Evolutionary conservation across 352 stramenopile genomes (phyloP), one percentile per base, ranked within the genome.

Genomic region (Phytophthora cactorum): DNA sequence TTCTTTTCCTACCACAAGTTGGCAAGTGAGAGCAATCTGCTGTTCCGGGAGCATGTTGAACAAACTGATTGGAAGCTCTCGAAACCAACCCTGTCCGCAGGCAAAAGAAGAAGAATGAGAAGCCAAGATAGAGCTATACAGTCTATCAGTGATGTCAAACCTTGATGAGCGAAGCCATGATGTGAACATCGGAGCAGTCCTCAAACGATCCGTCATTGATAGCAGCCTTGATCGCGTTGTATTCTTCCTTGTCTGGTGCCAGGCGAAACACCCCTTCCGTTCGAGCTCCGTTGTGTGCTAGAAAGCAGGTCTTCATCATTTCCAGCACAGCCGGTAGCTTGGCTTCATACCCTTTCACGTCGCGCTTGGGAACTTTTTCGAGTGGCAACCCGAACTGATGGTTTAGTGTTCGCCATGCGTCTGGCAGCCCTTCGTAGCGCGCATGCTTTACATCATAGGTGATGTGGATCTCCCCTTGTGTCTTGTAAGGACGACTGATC

Each of bases 91-190:
- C 83, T 91, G 53, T 6, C 12, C 1, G 36, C 3, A 22, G 22
- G 22, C 22, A 45, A 12, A 2, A 46, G 52, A 32, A 46, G n/a
- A 57, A 54, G 12, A 67, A 25, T 32, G 31, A 59, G 31, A 65
- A 15, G 38, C 6, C 22, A 57, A 45, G 1, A 32, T 17, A 10
- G 15, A 31, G 29, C 25, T 12, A 38, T 7, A 29, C 4, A 8
- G 29, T 14, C 34, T 39, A 39, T 39, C 34, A 39, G 9, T 39
- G 34, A 10, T 39, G 12, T n/a, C 15, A n/a, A 51, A 82, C 81
- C 75, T 96, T 96, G 75, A 96, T 93, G 25, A 96, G 74, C 22
- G 89, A 94, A 4, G 88, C 84, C 22, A 93, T 71, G 31, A 95
- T 87, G 64, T 96, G 82, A 3, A 93, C 77, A 58, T 96, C 85